These are phyloP conservation scores for Amanita exitialis DNA, from an alignment of 768 basidiomycete species.

Conservation along the genomic window DNA sequence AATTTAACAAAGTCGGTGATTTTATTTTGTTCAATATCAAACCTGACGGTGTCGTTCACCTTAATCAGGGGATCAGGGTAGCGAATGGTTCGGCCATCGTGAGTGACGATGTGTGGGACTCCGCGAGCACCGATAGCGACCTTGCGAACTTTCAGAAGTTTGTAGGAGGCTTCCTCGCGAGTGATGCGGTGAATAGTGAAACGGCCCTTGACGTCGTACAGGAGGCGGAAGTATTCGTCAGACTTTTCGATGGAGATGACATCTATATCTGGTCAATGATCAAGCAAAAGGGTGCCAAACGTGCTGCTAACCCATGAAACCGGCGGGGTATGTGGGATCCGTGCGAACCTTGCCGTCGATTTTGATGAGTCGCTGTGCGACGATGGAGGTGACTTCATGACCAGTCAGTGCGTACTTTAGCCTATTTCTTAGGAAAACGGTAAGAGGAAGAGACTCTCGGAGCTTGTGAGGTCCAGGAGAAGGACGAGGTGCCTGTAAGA, in stretches of 20 bases:
- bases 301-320: constrained; percentile 79
- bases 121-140: constrained; percentile 89
- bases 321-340: constrained; percentile 92
- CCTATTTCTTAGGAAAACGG: constrained; percentile 96
- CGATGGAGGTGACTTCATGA: constrained; percentile 91
- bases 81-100: constrained; percentile 99
- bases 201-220: constrained; percentile 99
- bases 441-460: constrained; percentile 94
- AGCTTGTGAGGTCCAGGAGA: constrained; percentile 99
- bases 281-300: constrained; percentile 1
- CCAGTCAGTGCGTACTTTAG: constrained; percentile 98
- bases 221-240: constrained; percentile 97
- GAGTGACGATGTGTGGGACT: constrained; percentile 95
- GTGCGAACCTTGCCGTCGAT: constrained; percentile 98
- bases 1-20: constrained; percentile 91
- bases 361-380: constrained; percentile 95
- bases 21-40: constrained; percentile 91
- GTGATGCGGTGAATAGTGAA: constrained; percentile 99
- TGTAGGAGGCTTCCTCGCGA: constrained; percentile 92
- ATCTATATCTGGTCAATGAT: constrained; percentile 37
- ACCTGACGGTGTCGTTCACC: constrained; percentile 97
- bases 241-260: constrained; percentile 97
- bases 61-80: constrained; percentile 95
- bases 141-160: constrained; percentile 89
- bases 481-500: constrained; percentile 78